These are phyloP conservation scores for Senna tora DNA, from an alignment of 306 rosid species.

Conservation along the genomic window DNA sequence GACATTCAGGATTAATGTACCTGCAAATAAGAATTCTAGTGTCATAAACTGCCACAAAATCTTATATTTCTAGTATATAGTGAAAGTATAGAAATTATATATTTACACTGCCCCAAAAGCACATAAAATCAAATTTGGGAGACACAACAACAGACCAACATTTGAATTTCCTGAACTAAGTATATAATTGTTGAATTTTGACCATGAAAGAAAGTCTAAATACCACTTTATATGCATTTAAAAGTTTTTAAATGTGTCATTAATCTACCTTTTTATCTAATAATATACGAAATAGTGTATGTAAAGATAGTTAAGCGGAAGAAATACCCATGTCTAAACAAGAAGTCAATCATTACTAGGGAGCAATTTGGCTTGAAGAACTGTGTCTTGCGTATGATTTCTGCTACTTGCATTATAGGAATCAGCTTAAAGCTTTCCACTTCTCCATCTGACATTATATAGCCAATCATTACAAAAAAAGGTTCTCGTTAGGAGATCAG, in stretches of 20 bases:
- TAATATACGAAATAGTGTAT: not conserved
- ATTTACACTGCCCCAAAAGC: not conserved
- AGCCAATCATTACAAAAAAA: slow-evolving; percentile 25
- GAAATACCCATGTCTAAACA: slow-evolving; percentile 80
- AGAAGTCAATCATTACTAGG: slow-evolving; percentile 74
- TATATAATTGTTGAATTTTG: not conserved
- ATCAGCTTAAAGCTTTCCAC: slow-evolving; percentile 87
- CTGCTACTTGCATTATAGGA: slow-evolving; percentile 67
- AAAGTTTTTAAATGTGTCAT: not conserved
- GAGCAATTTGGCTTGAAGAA: slow-evolving; percentile 78
- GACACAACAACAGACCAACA: slow-evolving; percentile 16
- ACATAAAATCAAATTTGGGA: not conserved
- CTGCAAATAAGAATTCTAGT: slow-evolving; percentile 47
- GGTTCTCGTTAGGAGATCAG: slow-evolving; percentile 1
- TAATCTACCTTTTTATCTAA: slow-evolving; percentile 11
- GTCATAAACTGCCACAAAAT: not conserved
- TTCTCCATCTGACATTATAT: slow-evolving; percentile 72
- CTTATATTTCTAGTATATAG: no score
- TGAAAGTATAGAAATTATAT: slow-evolving; percentile 11
- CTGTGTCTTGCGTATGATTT: slow-evolving; percentile 60
- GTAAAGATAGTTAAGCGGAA: slow-evolving; percentile 11
- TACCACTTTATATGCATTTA: not conserved
- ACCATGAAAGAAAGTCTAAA: slow-evolving; percentile 8
- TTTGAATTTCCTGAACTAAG: not conserved
- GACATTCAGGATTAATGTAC: slow-evolving; percentile 63